Base-by-base conservation (phyloP, 768 basidiomycete genomes). In the Krasilnikovozyma curviuscula region DNA sequence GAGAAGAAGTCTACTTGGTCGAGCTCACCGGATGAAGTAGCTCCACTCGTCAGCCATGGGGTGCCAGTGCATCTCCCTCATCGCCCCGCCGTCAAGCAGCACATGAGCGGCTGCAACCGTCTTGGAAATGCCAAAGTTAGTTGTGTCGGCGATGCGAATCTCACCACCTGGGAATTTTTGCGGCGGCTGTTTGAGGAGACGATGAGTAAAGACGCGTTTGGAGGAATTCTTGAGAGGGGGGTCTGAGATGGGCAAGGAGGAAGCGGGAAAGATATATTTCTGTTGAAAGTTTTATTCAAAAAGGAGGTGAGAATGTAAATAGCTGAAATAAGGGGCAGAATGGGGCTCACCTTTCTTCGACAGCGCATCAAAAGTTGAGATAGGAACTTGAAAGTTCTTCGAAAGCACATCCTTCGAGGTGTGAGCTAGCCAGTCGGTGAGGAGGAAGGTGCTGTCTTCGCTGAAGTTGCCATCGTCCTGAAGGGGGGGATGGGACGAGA, bases 381-480 rank as follows among this genome's bases (percentile, higher is more conserved):
- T 66, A 40, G 61, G 56, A 6, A 68, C 57, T 31, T 71, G 69
- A 58, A 79, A 79, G 60, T 78, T 79, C 64, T 78, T 77, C 14
- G 75, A 75, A 2, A 79, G 62, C 0, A 76, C 72, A 65, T 73
- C 73, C 18, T 66, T 68, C n/a, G 74, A 73, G 14, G 74, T 67
- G 55, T 79, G 78, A 3, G 77, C 68, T 21, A 79, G 65, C 76
- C 78, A 80, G 50, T 80, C 78, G 48, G 77, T 72, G 16, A 77
- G 63, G 62, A 72, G 65, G 57, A 78, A 77, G 1, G 76, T 77
- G 3, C 67, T 58, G 40, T 77, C 75, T 59, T 77, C 77, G 27
- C 67, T 70, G 55, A 77, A 77, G 10, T 58, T 63, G 1, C 74
- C 74, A 48, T 66, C 62, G 56, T 71, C n/a, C n/a, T n/a, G n/a